These are phyloP conservation scores for Fragaria ananassa DNA, from an alignment of 306 rosid genomes.

Conservation along the genomic window DNA sequence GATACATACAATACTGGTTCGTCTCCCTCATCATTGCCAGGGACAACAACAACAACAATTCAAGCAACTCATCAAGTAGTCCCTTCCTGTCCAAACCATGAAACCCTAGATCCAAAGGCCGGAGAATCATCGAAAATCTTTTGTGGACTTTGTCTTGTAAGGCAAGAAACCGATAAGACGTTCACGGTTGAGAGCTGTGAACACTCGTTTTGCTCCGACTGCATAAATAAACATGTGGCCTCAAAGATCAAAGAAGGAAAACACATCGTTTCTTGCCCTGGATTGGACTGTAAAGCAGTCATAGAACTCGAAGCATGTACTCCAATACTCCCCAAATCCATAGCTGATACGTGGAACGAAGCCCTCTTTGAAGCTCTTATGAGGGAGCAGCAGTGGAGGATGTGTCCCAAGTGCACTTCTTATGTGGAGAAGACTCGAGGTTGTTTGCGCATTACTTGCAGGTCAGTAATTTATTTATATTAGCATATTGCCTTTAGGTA, in stretches of 20 bases:
- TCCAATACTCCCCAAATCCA: slow-evolving; percentile 31
- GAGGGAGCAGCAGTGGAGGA: slow-evolving; percentile 39
- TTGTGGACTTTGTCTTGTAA: slow-evolving; percentile 48
- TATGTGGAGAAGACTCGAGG: slow-evolving; percentile 47
- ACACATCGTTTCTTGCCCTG: slow-evolving; percentile 36
- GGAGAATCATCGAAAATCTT: slow-evolving; percentile 12
- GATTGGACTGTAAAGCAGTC: slow-evolving; percentile 26
- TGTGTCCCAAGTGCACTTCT: slow-evolving; percentile 46
- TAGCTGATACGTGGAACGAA: slow-evolving; percentile 40
- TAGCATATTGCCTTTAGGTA: no score
- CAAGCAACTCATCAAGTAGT: no score
- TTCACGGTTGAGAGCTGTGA: slow-evolving; percentile 28
- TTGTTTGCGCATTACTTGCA: slow-evolving; percentile 51
- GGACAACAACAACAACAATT: no score
- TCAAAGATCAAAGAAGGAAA: slow-evolving; percentile 33
- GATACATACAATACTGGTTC: no score
- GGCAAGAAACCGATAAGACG: slow-evolving; percentile 21
- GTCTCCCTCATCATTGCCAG: no score
- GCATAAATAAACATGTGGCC: slow-evolving; percentile 43
- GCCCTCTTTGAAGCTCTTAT: slow-evolving; percentile 35
- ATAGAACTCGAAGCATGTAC: slow-evolving; percentile 37
- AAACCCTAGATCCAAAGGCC: neutral
- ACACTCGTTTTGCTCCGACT: slow-evolving; percentile 51
- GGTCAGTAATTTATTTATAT: neutral
- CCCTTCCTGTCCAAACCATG: no score